Conservation (phyloP, 2,329 filamentous ascomycete species). For the Aspergillus japonicus region DNA sequence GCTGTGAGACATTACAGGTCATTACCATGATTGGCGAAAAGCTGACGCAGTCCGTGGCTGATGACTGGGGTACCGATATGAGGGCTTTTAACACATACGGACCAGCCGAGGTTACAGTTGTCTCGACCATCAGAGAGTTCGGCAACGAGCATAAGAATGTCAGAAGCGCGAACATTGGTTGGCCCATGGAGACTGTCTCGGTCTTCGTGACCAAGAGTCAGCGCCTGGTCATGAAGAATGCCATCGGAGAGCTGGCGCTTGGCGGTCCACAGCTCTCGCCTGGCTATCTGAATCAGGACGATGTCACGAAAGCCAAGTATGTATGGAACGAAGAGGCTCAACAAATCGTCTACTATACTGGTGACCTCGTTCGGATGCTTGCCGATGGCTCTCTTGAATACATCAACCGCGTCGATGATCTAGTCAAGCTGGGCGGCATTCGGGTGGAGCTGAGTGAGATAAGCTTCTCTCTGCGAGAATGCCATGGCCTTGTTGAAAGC, state of each 20-base stretch:
- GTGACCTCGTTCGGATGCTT: conserved; percentile 32
- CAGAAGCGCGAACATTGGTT: conserved; percentile 33
- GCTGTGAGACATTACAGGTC: conserved; percentile 31
- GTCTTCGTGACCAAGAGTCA: conserved; percentile 30
- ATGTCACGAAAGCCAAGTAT: conserved; percentile 31
- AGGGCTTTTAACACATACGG: conserved; percentile 42
- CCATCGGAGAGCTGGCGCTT: conserved; percentile 31
- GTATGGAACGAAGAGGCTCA: conserved; percentile 29
- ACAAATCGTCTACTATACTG: conserved; percentile 34
- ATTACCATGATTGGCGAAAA: conserved; percentile 39
- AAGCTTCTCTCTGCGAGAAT: conserved; percentile 33
- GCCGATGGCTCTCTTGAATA: conserved; percentile 27
- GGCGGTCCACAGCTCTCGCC: conserved; percentile 31
- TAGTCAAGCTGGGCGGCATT: conserved; percentile 30
- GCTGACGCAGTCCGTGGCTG: conserved; percentile 31
- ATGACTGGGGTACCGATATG: conserved; percentile 40
- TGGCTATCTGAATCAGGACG: conserved; percentile 32
- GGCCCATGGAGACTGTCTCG: conserved; percentile 32
- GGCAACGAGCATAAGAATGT: conserved; percentile 24
- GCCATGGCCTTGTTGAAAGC: conserved; percentile 31
- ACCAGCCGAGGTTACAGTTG: conserved; percentile 38
- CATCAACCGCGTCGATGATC: conserved; percentile 28
- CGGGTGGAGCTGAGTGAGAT: conserved; percentile 32
- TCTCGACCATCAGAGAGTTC: conserved; percentile 33
- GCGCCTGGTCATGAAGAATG: conserved; percentile 25